Percentiles rank a stretch among this genome's conserved stretches.
These are phyloP conservation scores for Schizochytrium sp. DNA, from an alignment of 108 stramenopile species.

Conservation along the genomic window DNA sequence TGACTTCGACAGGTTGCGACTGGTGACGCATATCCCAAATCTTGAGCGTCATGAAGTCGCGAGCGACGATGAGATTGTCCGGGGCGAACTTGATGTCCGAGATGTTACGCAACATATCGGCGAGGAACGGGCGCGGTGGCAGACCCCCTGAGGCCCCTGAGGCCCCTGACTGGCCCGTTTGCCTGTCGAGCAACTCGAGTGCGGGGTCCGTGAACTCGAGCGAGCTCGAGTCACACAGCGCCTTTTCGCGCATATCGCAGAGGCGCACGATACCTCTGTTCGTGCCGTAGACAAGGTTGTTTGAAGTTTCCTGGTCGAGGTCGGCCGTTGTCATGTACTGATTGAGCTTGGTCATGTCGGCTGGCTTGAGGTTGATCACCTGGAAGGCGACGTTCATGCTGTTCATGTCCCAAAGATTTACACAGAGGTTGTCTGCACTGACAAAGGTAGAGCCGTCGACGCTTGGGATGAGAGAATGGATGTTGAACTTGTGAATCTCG, in stretches of 20 bases:
- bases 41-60: constrained; percentile 58
- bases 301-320: constrained; percentile 43
- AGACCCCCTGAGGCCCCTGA: not conserved
- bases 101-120: constrained; percentile 49
- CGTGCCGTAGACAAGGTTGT: constrained; percentile 47
- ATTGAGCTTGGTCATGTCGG: constrained; percentile 59
- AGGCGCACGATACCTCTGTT: constrained; percentile 44
- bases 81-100: constrained; percentile 38
- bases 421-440: constrained; percentile 56
- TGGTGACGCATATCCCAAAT: constrained; percentile 54
- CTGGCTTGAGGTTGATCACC: constrained; percentile 59
- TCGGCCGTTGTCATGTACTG: constrained; percentile 58
- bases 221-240: constrained; percentile 20
- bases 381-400: constrained; percentile 25
- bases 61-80: constrained; percentile 45
- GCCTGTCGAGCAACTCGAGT: not conserved
- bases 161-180: not conserved
- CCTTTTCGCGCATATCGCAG: constrained; percentile 32
- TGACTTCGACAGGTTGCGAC: constrained; percentile 32
- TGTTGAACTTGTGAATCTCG: constrained; percentile 58
- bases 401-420: constrained; percentile 57
- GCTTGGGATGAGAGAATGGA: constrained; percentile 45
- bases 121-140: not conserved
- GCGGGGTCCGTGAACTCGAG: not conserved
- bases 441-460: constrained; percentile 55